These are phyloP conservation scores for Immersiella caudata DNA, from an alignment of 495 filamentous ascomycete species.

Conservation along the genomic window DNA sequence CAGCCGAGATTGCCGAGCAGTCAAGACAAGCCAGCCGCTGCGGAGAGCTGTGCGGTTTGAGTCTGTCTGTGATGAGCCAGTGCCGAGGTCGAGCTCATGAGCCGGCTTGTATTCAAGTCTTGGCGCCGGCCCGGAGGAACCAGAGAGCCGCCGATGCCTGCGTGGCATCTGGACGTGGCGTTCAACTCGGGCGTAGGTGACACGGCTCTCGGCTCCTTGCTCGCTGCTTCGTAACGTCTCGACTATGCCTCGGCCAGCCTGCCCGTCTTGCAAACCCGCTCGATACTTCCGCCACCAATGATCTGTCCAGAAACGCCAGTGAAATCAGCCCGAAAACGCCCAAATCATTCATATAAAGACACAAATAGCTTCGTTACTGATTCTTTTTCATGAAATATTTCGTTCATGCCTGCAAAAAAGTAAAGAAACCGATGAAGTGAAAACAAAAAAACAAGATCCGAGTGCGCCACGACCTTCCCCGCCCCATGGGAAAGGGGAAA, in stretches of 20 bases:
- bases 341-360: conserved; percentile 23
- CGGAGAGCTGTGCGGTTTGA: not conserved
- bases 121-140: no score
- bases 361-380: conserved; percentile 37
- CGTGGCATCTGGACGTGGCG: not conserved
- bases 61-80: not conserved
- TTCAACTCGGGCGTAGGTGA: not conserved
- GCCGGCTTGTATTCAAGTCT: not conserved
- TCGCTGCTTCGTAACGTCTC: not conserved
- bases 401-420: conserved; percentile 28
- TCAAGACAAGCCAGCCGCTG: not conserved
- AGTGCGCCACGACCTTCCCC: not conserved
- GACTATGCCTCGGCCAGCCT: not conserved
- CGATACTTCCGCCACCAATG: not conserved
- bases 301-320: not conserved
- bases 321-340: conserved; percentile 10
- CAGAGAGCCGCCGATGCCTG: not conserved
- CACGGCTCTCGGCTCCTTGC: not conserved
- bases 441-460: conserved; percentile 19
- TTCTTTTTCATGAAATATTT: conserved; percentile 28
- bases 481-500: not conserved
- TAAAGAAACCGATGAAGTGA: conserved; percentile 24
- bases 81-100: not conserved
- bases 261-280: not conserved
- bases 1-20: not conserved